These are phyloP conservation scores for Phytophthora tubulina DNA, from an alignment of 352 stramenopile species.

Conservation along the genomic window DNA sequence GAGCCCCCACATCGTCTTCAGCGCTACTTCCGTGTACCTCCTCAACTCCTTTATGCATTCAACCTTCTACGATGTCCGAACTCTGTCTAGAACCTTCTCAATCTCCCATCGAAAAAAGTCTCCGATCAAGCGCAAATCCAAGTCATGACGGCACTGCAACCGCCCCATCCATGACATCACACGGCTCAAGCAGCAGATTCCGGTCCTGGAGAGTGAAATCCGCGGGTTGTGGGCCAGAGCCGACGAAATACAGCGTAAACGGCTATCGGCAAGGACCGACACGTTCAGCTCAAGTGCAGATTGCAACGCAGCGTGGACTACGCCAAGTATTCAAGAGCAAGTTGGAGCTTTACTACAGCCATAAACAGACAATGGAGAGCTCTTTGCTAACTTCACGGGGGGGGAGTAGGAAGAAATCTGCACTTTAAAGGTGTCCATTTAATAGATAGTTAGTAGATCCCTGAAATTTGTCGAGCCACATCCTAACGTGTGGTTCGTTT, in stretches of 20 bases:
- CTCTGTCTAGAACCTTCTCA: slow-evolving; percentile 4
- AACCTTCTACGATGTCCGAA: background rate
- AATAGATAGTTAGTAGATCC: slow-evolving; percentile 6
- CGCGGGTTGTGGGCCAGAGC: slow-evolving; percentile 11
- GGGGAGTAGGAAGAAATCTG: slow-evolving; percentile 11
- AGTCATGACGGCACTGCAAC: slow-evolving; percentile 9
- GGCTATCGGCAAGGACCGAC: background rate
- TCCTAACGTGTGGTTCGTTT: background rate
- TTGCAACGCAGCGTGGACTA: slow-evolving; percentile 8
- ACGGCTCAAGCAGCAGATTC: slow-evolving; percentile 24
- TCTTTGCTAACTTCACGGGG: slow-evolving; percentile 7
- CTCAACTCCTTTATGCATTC: background rate
- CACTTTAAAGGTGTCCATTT: slow-evolving; percentile 2
- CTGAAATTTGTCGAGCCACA: background rate
- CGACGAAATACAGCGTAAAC: background rate
- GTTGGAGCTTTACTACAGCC: slow-evolving; percentile 14
- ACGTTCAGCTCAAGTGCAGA: slow-evolving; percentile 13
- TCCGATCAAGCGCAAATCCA: slow-evolving; percentile 13
- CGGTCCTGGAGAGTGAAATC: slow-evolving; percentile 16
- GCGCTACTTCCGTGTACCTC: background rate
- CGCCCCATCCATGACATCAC: slow-evolving; percentile 25
- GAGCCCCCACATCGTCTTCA: slow-evolving; percentile 1
- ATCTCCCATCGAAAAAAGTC: slow-evolving; percentile 10
- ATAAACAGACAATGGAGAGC: slow-evolving; percentile 5
- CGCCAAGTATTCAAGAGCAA: slow-evolving; percentile 15